phyloP scores from a whole-genome alignment of 129 eudicot genomes.

The Ambrosia artemisiifolia region DNA sequence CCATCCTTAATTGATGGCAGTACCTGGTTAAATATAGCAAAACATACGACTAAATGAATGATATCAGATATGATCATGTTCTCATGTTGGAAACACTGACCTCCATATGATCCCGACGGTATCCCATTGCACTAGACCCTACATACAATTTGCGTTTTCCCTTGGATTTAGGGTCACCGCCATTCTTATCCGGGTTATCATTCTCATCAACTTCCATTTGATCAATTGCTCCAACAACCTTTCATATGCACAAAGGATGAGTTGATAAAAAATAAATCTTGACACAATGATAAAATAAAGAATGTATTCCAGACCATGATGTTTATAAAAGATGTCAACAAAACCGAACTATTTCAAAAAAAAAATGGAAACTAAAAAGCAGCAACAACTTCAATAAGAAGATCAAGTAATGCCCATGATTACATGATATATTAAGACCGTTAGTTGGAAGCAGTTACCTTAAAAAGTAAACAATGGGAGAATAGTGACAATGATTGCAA shows the following conservation, averaged over 20 bases:
- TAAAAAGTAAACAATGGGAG: no score
- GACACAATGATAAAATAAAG: not conserved
- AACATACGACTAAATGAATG: not conserved
- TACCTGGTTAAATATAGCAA: slow-evolving; percentile 42
- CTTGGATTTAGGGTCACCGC: slow-evolving; percentile 75
- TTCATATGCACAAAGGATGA: slow-evolving; percentile 4
- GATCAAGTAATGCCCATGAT: not conserved
- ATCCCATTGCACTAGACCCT: slow-evolving; percentile 86
- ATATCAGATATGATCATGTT: not conserved
- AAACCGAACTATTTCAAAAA: not conserved
- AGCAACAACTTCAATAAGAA: not conserved
- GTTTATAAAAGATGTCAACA: not conserved
- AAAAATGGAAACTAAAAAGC: not conserved
- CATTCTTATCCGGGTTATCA: slow-evolving; percentile 65
- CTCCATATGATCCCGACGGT: slow-evolving; percentile 96
- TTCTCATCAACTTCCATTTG: slow-evolving; percentile 89
- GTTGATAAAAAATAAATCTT: not conserved
- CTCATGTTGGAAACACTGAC: slow-evolving; percentile 32
- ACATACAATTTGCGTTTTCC: slow-evolving; percentile 80
- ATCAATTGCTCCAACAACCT: slow-evolving; percentile 91
- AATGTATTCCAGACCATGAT: not conserved
- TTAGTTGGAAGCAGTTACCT: no score
- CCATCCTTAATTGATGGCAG: slow-evolving; percentile 90
- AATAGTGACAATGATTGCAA: not conserved
- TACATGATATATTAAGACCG: no score